Evolutionary conservation across 148 eudicot species (phyloP), one percentile per base, ranked within the genome.

Genomic region (Rhododendron williamsianum): DNA sequence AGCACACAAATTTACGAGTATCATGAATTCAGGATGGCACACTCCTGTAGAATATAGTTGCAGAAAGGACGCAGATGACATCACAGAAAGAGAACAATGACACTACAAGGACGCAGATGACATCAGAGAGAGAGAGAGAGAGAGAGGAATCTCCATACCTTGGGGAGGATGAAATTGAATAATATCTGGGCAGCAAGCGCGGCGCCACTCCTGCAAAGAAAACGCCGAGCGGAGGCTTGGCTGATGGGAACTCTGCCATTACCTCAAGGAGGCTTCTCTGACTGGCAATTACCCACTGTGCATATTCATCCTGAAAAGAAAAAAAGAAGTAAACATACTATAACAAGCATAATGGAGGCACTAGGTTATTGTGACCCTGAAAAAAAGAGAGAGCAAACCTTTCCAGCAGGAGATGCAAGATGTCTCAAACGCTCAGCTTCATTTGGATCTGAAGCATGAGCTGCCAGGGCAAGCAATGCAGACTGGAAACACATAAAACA

Each of bases 221-320:
- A 83, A 97, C 99, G 43, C 99, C 99, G 77, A 97, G 92, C 15
- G 98, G 92, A 82, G 98, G 99, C 81, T 92, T 97, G 73, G 98
- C 95, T 73, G 99, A 97, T 54, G 98, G 95, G 82, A 97, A 97
- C 56, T 91, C 98, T 23, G 94, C 89, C 96, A 97, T 90, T 58
- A 95, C 96, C 90, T 97, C 99, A 81, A 97, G 96, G 8, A 97
- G 96, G 87, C 99, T 97, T 90, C 98, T 91, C 87, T 93, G 98
- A 86, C 92, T 94, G 74, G 96, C 91, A 83, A 95, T 94, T 74
- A 97, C 60, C 96, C 97, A 93, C 82, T 95, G 94, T 25, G 96
- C 87, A 90, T 93, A 97, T 88, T 97, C 99, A 89, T 97, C 98
- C 99, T 97, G 91, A 76, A 90, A 27, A 63, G 86, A 54, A 51